These are phyloP conservation scores for Nitzschia sp. DNA, from an alignment of 108 stramenopile genomes.

Conservation along the genomic window DNA sequence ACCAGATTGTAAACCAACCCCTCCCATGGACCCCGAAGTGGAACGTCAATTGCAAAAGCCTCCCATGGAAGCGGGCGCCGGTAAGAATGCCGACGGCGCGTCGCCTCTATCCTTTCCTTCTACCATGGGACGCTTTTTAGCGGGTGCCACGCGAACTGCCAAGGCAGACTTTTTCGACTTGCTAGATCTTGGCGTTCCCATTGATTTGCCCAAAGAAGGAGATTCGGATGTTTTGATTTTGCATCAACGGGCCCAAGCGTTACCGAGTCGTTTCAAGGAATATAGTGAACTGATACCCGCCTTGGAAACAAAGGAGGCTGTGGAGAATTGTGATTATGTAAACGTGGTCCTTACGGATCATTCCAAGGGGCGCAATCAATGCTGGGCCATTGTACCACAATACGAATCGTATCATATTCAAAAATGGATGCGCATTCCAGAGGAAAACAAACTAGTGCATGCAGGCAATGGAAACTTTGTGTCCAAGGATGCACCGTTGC, in stretches of 20 bases:
- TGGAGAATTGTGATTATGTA: constrained; percentile 68
- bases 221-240: constrained; percentile 68
- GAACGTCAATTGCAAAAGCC: no score
- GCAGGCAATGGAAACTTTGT: not conserved
- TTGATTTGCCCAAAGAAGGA: constrained; percentile 31
- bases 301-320: constrained; percentile 37
- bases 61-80: no score
- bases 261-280: constrained; percentile 39
- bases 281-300: not conserved
- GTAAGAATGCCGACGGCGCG: no score
- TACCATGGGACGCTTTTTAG: constrained; percentile 40
- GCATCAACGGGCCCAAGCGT: constrained; percentile 41
- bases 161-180: constrained; percentile 60
- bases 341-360: constrained; percentile 68
- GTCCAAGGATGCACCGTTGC: constrained; percentile 36
- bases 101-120: constrained; percentile 39
- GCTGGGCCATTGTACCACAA: constrained; percentile 72
- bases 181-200: constrained; percentile 71
- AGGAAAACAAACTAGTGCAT: not conserved
- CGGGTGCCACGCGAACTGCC: constrained; percentile 39
- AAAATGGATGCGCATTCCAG: constrained; percentile 61
- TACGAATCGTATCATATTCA: constrained; percentile 83
- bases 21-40: no score
- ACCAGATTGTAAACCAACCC: no score
- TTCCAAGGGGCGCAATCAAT: constrained; percentile 36